Conservation (phyloP, 805 yeast species). For the Metschnikowia reukaufii region DNA sequence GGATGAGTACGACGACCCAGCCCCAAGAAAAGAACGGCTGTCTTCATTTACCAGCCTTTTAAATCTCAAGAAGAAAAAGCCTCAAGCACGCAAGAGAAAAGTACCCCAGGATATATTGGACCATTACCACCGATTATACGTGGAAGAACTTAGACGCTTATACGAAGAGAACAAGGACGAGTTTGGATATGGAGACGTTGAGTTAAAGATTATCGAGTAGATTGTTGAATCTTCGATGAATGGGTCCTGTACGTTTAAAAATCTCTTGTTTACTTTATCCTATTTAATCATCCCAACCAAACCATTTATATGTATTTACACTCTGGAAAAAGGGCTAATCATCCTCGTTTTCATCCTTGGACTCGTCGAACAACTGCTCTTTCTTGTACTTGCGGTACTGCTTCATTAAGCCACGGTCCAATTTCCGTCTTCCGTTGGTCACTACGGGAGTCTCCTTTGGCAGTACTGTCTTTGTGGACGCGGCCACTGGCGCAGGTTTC, state of each 20-base stretch:
- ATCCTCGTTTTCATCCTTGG: slow-evolving; percentile 15
- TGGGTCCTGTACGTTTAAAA: not conserved
- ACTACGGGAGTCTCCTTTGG: slow-evolving; percentile 3
- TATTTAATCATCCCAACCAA: slow-evolving; percentile 1
- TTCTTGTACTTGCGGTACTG: slow-evolving; percentile 26
- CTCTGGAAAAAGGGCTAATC: slow-evolving; percentile 2
- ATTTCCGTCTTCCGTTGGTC: slow-evolving; percentile 32
- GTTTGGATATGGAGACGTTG: slow-evolving; percentile 52
- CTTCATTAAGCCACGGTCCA: slow-evolving; percentile 36
- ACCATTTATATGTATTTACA: slow-evolving; percentile 1
- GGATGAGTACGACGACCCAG: slow-evolving; percentile 32
- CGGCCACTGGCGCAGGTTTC: not conserved
- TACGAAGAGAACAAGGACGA: slow-evolving; percentile 65
- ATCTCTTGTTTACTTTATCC: slow-evolving; percentile 1
- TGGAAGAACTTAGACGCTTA: slow-evolving; percentile 58
- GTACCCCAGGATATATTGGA: slow-evolving; percentile 50
- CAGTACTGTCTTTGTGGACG: not conserved
- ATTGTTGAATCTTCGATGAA: too few relatives aligned
- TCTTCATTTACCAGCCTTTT: slow-evolving; percentile 33
- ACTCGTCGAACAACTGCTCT: slow-evolving; percentile 12
- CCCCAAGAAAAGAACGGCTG: slow-evolving; percentile 17
- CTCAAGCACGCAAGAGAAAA: slow-evolving; percentile 24
- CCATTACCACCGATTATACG: slow-evolving; percentile 70
- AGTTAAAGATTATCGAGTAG: slow-evolving; percentile 46
- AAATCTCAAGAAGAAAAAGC: slow-evolving; percentile 20